phyloP scores from a whole-genome alignment of 768 basidiomycete species.

The Tricholoma matsutake region DNA sequence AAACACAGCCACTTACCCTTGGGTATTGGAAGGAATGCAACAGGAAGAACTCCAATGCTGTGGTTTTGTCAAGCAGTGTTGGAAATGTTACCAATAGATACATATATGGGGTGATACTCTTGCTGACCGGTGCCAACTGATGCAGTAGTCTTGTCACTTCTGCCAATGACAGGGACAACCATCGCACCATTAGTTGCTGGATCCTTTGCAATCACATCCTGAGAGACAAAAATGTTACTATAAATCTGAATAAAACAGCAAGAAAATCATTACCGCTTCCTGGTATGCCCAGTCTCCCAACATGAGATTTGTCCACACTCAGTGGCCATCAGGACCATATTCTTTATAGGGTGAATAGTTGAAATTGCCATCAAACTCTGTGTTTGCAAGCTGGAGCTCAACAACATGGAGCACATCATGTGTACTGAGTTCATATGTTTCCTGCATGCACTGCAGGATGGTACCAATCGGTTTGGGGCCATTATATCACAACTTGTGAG shows the following conservation, averaged over 20 bases:
- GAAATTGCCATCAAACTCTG: not conserved
- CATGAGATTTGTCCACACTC: constrained; percentile 33
- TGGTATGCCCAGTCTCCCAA: constrained; percentile 38
- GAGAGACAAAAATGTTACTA: not conserved
- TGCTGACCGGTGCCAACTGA: constrained; percentile 33
- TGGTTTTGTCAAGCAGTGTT: constrained; percentile 30
- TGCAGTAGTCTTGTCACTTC: constrained; percentile 35
- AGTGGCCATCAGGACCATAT: constrained; percentile 14
- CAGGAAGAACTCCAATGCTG: constrained; percentile 20
- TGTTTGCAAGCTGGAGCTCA: not conserved
- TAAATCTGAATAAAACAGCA: constrained; percentile 7
- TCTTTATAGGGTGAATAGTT: not conserved
- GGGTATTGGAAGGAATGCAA: too few relatives aligned
- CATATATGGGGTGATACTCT: constrained; percentile 33
- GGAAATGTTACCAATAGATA: constrained; percentile 30
- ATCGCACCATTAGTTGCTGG: constrained; percentile 21
- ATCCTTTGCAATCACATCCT: constrained; percentile 22
- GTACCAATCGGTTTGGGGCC: not conserved
- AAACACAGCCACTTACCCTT: not conserved
- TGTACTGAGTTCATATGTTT: not conserved
- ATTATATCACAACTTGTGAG: not conserved
- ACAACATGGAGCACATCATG: not conserved
- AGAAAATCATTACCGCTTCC: constrained; percentile 27
- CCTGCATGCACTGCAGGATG: not conserved
- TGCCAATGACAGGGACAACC: constrained; percentile 30